Conservation (phyloP, 2,329 filamentous ascomycete genomes). For the Beauveria sp. region DNA sequence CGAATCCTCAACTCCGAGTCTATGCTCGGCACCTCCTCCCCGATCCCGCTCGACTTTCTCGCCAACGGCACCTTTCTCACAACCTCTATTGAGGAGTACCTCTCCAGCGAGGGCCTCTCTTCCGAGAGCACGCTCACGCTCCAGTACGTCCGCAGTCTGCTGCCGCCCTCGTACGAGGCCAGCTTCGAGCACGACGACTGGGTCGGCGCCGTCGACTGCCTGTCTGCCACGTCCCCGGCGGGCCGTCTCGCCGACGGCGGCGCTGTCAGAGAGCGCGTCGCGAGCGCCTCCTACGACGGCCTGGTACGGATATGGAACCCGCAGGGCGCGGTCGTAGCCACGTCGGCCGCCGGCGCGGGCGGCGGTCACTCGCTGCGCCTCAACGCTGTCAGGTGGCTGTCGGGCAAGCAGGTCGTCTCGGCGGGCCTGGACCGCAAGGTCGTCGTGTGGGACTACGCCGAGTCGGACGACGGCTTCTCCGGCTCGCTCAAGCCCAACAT, state of each 20-base stretch:
- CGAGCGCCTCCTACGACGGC: constrained; percentile 94
- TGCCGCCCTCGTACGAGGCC: constrained; percentile 81
- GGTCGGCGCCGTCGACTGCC: constrained; percentile 80
- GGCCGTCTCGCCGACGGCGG: constrained; percentile 35
- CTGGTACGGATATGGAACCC: constrained; percentile 83
- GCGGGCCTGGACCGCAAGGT: constrained; percentile 79
- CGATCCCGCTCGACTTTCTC: constrained; percentile 87
- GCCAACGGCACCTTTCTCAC: constrained; percentile 89
- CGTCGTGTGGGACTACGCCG: constrained; percentile 81
- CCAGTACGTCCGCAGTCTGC: constrained; percentile 86
- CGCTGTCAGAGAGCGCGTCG: constrained; percentile 46
- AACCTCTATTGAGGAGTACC: constrained; percentile 83
- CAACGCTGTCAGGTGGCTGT: constrained; percentile 79
- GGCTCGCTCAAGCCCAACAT: constrained; percentile 62
- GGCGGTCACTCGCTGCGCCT: constrained; percentile 71
- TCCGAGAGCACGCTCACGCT: constrained; percentile 80
- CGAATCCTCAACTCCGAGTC: constrained; percentile 65
- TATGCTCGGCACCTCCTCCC: constrained; percentile 56
- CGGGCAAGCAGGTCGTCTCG: constrained; percentile 70
- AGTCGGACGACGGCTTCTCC: constrained; percentile 52
- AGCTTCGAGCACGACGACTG: constrained; percentile 98
- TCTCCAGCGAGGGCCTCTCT: constrained; percentile 78
- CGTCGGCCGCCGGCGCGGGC: constrained; percentile 56
- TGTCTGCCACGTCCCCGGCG: constrained; percentile 59
- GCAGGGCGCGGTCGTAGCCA: constrained; percentile 76